A percentile compares a stretch with the other conserved stretches of the same genome.
Evolutionary conservation across 176 grass and related monocot species (phyloP).

Genomic region (Pharus latifolius): DNA sequence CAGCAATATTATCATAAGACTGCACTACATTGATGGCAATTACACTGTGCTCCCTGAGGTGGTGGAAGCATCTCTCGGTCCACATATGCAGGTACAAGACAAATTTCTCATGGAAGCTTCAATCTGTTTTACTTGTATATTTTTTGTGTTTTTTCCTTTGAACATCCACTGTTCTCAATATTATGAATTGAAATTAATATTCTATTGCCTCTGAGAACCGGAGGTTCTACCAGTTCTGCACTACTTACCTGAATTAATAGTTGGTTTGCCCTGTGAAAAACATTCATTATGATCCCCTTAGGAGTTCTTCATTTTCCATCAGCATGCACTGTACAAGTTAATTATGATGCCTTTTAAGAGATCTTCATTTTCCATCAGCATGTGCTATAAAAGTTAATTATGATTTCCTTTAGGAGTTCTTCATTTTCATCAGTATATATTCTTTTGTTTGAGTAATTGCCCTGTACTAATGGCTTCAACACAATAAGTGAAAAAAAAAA

Average conservation of each 20-base stretch:
- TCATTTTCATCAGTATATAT: neutral
- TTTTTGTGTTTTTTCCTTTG: neutral
- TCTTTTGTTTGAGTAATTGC: neutral
- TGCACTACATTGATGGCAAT: constrained; percentile 96
- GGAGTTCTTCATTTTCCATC: neutral
- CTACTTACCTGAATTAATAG: neutral
- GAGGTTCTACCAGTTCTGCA: neutral
- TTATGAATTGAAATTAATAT: neutral
- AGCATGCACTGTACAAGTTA: neutral
- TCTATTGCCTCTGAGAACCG: neutral
- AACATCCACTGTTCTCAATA: neutral
- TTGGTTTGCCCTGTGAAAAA: neutral
- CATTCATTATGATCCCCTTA: neutral
- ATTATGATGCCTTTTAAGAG: neutral
- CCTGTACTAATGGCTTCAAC: neutral
- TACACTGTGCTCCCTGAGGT: constrained; percentile 97
- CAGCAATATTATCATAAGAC: constrained; percentile 87
- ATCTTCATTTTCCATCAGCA: neutral
- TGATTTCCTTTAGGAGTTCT: neutral
- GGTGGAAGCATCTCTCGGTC: constrained; percentile 91
- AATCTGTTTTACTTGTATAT: neutral
- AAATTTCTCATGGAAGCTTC: neutral
- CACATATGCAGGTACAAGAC: constrained; percentile 85
- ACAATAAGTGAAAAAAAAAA: too few relatives aligned
- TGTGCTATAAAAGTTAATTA: neutral